Evolutionary conservation across 2,329 filamentous ascomycete species (phyloP), one percentile per base, ranked within the genome.

Genomic region (Trichoderma polysporum): DNA sequence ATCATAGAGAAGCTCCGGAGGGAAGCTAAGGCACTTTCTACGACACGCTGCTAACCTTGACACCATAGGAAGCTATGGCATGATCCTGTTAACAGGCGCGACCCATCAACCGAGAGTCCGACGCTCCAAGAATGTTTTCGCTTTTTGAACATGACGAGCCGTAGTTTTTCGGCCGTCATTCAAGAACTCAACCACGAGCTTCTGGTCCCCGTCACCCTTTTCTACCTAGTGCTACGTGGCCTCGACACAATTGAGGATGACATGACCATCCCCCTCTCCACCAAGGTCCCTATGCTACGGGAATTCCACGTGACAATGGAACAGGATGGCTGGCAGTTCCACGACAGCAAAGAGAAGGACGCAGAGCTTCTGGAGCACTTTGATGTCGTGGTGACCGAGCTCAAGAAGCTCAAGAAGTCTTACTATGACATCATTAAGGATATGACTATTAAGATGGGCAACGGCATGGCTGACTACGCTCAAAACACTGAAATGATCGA

Each of bases 181-280:
- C 89, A 97, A 80, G 95, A 99, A 81, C 86, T 99, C 50, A 94
- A 97, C 76, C 93, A 93, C 1, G 94, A 99, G 80, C 88, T 99
- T 35, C 87, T 98, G 39, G 87, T 97, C 47, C 93, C 95, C 27
- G 86, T 98, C 53, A 89, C 90, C 66, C 84, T 98, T 10, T 99
- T 99, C 85, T 99, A 99, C 82, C 87, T 99, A 31, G 87, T 93
- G 62, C 85, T 99, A 64, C 92, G 95, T 69, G 95, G 92, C 54
- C 86, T 99, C 59, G 95, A 99, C 79, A 99, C 95, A n/a, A 92
- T 99, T 68, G 95, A 99, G 81, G 95, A 99, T 83, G 95, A 99
- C 79, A 98, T 97, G 89, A 97, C 93, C 5, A 90, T 99, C 68
- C 84, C 90, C 2, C 81, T 94, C 45, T 85, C 87, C 70, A 89